Percentiles rank a stretch among this genome's conserved stretches.
Conservation (phyloP, 1,284 basidiomycete species). For the Heterobasidion occidentale region DNA sequence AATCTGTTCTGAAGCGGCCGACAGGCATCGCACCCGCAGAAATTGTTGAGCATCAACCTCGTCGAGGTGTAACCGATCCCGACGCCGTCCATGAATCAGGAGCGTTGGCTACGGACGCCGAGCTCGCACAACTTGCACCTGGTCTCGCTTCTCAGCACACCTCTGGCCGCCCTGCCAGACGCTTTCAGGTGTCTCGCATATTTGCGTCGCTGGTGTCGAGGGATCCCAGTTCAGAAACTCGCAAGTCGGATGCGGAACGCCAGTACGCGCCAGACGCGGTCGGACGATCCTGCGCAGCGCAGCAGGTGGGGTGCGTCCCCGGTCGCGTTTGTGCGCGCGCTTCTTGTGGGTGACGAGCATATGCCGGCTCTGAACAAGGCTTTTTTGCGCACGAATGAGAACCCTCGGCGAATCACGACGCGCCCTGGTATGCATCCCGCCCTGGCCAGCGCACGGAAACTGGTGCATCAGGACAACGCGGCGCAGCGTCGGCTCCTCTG, state of each 20-base stretch:
- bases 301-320: slow-evolving; percentile 7
- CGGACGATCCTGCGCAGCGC: slow-evolving; percentile 12
- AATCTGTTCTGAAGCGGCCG: background rate
- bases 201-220: no score
- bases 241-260: no score
- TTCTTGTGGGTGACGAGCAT: slow-evolving; percentile 5
- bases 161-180: slow-evolving; percentile 23
- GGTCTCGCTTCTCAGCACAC: slow-evolving; percentile 45
- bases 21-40: slow-evolving; percentile 2
- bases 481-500: no score
- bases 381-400: no score
- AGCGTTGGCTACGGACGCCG: slow-evolving; percentile 31
- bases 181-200: slow-evolving; percentile 11
- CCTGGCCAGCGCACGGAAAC: no score
- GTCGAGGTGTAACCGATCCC: slow-evolving; percentile 6
- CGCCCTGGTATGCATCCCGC: no score
- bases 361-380: no score
- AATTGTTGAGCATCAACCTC: slow-evolving; percentile 1
- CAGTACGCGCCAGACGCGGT: no score
- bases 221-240: no score
- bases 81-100: slow-evolving; percentile 18
- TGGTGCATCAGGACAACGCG: no score
- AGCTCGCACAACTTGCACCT: slow-evolving; percentile 22
- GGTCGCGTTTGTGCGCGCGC: slow-evolving; percentile 7
- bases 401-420: no score